Conservation (phyloP, 345 rosid species). For the Hevea brasiliensis region DNA sequence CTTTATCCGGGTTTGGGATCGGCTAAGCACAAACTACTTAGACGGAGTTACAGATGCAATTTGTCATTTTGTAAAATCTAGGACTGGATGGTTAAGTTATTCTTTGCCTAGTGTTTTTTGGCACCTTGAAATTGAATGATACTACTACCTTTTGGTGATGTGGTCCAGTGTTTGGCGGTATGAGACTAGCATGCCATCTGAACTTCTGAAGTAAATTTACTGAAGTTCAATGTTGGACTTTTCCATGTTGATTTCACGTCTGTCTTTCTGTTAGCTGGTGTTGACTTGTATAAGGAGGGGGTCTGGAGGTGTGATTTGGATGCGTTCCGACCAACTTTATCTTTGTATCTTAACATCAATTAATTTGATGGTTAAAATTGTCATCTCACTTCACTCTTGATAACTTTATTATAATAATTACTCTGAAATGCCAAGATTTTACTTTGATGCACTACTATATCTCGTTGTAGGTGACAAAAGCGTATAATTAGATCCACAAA, state of each 20-base stretch:
- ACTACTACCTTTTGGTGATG: not conserved
- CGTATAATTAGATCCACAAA: slow-evolving; percentile 90
- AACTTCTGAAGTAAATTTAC: not conserved
- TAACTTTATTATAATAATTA: not conserved
- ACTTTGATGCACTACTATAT: not conserved
- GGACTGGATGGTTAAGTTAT: no score
- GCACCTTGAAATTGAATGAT: not conserved
- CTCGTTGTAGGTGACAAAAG: slow-evolving; percentile 53
- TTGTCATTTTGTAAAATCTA: not conserved
- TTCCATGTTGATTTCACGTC: not conserved
- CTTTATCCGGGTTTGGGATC: no score
- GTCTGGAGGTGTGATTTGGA: not conserved
- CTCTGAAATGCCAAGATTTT: not conserved
- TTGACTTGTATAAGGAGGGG: not conserved
- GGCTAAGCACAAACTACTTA: no score
- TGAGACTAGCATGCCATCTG: not conserved
- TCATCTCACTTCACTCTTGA: not conserved
- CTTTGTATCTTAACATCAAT: not conserved
- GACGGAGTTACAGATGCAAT: no score
- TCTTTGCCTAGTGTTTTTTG: no score
- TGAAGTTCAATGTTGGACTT: not conserved
- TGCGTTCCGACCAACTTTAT: not conserved
- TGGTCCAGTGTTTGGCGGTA: not conserved
- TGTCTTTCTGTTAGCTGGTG: not conserved
- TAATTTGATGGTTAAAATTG: not conserved